A percentile compares a stretch with the other conserved stretches of the same genome.
Conservation (phyloP, 148 eudicot genomes). For the Amaranthus cruentus region DNA sequence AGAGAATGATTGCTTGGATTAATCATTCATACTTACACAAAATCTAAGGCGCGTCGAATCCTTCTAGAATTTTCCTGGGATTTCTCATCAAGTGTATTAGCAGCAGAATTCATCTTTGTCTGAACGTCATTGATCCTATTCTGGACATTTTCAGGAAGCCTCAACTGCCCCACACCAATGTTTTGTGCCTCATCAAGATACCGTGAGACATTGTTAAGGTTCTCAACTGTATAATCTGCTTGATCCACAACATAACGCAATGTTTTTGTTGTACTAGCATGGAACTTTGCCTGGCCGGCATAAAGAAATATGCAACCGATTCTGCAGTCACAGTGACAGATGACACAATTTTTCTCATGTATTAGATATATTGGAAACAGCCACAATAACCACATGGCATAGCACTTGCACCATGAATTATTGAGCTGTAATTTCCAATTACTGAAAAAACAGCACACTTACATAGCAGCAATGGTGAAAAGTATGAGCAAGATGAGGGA, state of each 20-base stretch:
- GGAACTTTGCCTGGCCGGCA: conserved; percentile 80
- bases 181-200: conserved; percentile 56
- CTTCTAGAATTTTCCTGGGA: conserved; percentile 45
- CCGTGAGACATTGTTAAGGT: conserved; percentile 53
- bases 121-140: conserved; percentile 52
- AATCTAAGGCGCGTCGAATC: conserved; percentile 39
- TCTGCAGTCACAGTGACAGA: conserved; percentile 42
- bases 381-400: background rate
- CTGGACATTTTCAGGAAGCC: conserved; percentile 47
- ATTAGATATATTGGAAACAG: background rate
- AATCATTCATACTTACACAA: conserved; percentile 47
- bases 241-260: conserved; percentile 55
- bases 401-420: background rate
- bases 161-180: conserved; percentile 41
- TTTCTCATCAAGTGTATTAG: conserved; percentile 43
- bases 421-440: background rate
- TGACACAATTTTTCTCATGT: conserved; percentile 2
- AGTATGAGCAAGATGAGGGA: conserved; percentile 42
- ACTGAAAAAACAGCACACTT: conserved; percentile 9
- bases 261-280: conserved; percentile 47
- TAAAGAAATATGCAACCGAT: conserved; percentile 66
- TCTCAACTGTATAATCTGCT: conserved; percentile 51
- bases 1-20: too few species aligned
- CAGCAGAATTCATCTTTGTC: conserved; percentile 36
- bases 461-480: conserved; percentile 52